Evolutionary conservation across 352 stramenopile species (phyloP).

Genomic region (Thraustochytrium striatum): DNA sequence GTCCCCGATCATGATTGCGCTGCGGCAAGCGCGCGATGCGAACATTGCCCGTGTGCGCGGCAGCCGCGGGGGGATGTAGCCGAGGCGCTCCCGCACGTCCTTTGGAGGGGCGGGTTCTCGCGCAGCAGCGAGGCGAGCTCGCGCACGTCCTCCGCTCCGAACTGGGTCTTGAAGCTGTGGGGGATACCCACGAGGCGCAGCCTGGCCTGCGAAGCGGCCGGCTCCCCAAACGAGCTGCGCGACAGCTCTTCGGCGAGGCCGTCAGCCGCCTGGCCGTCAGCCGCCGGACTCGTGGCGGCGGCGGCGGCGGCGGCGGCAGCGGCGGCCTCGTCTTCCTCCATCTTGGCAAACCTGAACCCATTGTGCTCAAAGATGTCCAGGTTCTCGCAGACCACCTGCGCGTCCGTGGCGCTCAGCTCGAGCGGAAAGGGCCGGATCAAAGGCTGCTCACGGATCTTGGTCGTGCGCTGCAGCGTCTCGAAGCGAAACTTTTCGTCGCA

Average conservation of each 20-base stretch:
- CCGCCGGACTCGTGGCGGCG: too few relatives aligned
- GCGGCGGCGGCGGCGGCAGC: not conserved
- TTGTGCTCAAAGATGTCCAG: slow-evolving; percentile 87
- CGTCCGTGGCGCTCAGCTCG: slow-evolving; percentile 83
- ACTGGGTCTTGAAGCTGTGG: slow-evolving; percentile 77
- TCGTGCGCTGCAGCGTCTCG: slow-evolving; percentile 81
- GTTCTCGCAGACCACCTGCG: slow-evolving; percentile 88
- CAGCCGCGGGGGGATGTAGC: slow-evolving; percentile 56
- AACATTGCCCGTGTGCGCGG: slow-evolving; percentile 93
- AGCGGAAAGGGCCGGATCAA: slow-evolving; percentile 72
- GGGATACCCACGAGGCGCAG: slow-evolving; percentile 71
- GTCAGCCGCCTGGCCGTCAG: too few relatives aligned
- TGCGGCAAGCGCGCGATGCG: slow-evolving; percentile 86
- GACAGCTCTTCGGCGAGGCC: not conserved
- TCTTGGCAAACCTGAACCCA: slow-evolving; percentile 68
- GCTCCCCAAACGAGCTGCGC: not conserved
- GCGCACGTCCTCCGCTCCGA: slow-evolving; percentile 76
- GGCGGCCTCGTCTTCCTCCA: not conserved
- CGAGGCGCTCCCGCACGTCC: slow-evolving; percentile 29
- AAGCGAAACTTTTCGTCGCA: slow-evolving; percentile 83
- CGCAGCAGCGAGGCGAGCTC: slow-evolving; percentile 75
- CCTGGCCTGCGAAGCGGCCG: slow-evolving; percentile 45
- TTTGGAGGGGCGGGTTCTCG: slow-evolving; percentile 55
- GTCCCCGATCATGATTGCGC: slow-evolving; percentile 93
- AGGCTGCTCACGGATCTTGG: slow-evolving; percentile 87